Conservation (phyloP, 495 filamentous ascomycete species). For the Penicillium salamii region DNA sequence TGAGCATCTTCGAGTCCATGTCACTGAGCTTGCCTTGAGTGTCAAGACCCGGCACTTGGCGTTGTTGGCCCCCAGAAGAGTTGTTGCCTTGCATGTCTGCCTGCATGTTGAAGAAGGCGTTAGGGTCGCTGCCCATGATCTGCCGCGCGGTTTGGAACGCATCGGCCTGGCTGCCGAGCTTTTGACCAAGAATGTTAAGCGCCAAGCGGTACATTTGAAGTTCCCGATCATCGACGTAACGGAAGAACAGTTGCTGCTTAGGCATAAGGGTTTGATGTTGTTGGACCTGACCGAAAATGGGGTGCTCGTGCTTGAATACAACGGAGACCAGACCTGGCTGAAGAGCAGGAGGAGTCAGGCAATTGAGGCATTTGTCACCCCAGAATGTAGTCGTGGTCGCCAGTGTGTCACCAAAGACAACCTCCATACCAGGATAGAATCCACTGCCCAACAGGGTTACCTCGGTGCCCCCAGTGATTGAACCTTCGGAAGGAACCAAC, state of each 20-base stretch:
- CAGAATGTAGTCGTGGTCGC: conserved; percentile 82
- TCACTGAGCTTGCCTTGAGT: conserved; percentile 46
- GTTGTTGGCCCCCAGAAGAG: conserved; percentile 39
- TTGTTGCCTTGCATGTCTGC: conserved; percentile 45
- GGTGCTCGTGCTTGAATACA: conserved; percentile 63
- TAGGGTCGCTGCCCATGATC: conserved; percentile 48
- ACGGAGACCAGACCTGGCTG: conserved; percentile 70
- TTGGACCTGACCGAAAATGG: conserved; percentile 45
- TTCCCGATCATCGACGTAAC: conserved; percentile 77
- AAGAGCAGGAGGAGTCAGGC: conserved; percentile 71
- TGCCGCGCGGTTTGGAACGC: conserved; percentile 49
- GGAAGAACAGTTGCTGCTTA: conserved; percentile 63
- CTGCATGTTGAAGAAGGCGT: conserved; percentile 41
- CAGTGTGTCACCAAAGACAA: conserved; percentile 77
- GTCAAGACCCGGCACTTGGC: conserved; percentile 42
- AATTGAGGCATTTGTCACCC: conserved; percentile 80
- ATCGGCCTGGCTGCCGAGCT: conserved; percentile 48
- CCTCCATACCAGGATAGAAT: conserved; percentile 76
- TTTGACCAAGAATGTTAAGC: conserved; percentile 46
- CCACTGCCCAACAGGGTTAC: conserved; percentile 78
- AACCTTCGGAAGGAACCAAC: conserved; percentile 77
- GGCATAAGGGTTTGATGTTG: conserved; percentile 45
- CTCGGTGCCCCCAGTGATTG: conserved; percentile 77
- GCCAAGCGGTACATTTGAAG: conserved; percentile 57
- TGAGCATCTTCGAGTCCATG: conserved; percentile 70